phyloP scores from a whole-genome alignment of 1,139 yeast species.

The Geotrichum reessii region DNA sequence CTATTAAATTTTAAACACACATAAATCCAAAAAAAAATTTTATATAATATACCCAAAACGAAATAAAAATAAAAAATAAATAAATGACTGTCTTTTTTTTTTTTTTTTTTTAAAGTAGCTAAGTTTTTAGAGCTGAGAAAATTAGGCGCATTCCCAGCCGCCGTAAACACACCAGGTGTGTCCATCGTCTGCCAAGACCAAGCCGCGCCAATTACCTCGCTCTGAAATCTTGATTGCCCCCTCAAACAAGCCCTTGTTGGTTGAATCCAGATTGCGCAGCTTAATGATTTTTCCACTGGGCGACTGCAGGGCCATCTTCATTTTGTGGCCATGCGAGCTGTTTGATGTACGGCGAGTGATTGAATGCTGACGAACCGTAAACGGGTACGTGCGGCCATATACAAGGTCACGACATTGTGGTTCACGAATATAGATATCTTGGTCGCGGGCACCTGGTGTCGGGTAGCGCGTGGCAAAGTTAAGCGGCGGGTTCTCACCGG shows the following conservation, averaged over 20 bases:
- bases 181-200: slow-evolving; percentile 74
- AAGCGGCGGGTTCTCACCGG: slow-evolving; percentile 45
- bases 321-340: not conserved
- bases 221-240: slow-evolving; percentile 16
- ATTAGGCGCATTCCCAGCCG: slow-evolving; percentile 68
- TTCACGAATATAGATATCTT: slow-evolving; percentile 73
- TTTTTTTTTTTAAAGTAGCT: not conserved
- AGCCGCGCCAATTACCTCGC: slow-evolving; percentile 72
- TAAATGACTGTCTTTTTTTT: no score
- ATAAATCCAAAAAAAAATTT: not conserved
- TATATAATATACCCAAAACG: not conserved
- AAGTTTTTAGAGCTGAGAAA: not conserved
- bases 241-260: slow-evolving; percentile 12
- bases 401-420: slow-evolving; percentile 71
- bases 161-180: slow-evolving; percentile 86
- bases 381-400: slow-evolving; percentile 55
- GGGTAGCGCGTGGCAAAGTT: slow-evolving; percentile 19
- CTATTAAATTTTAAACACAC: not conserved
- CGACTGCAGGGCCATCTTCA: slow-evolving; percentile 63
- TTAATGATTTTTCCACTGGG: slow-evolving; percentile 78
- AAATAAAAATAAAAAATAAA: no score
- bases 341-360: slow-evolving; percentile 21
- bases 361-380: slow-evolving; percentile 30
- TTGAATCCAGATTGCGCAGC: slow-evolving; percentile 39
- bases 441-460: slow-evolving; percentile 29